Evolutionary conservation across 2,329 filamentous ascomycete genomes (phyloP).

Genomic region (Fusarium sp.): DNA sequence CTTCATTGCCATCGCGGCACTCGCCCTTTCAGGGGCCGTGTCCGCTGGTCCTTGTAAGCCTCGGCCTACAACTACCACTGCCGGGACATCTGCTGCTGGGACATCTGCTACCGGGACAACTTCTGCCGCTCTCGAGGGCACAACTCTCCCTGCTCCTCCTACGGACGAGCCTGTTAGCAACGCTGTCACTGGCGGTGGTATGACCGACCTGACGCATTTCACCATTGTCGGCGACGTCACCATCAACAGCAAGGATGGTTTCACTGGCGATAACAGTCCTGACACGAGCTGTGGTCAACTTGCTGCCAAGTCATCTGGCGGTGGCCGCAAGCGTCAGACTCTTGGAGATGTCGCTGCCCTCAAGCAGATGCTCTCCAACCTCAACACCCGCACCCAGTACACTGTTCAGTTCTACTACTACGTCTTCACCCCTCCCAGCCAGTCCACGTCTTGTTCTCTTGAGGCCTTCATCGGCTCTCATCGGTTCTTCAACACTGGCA

Average conservation of each 20-base stretch:
- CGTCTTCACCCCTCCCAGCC: conserved; percentile 2
- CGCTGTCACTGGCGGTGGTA: conserved; percentile 9
- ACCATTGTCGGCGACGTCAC: background rate
- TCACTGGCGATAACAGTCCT: conserved; percentile 6
- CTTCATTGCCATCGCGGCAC: conserved; percentile 26
- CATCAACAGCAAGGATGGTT: background rate
- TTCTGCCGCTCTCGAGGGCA: background rate
- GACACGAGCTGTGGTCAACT: conserved; percentile 12
- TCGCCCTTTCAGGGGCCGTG: conserved; percentile 31
- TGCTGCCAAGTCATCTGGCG: background rate
- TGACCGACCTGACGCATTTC: conserved; percentile 7
- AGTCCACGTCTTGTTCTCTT: conserved; percentile 18
- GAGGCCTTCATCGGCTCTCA: conserved; percentile 23
- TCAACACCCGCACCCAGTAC: conserved; percentile 27
- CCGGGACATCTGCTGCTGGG: background rate
- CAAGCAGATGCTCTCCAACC: conserved; percentile 9
- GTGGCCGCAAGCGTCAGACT: conserved; percentile 8
- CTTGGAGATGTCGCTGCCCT: conserved; percentile 6
- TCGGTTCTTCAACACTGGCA: conserved; percentile 12
- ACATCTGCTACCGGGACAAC: conserved; percentile 2
- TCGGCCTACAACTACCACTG: background rate
- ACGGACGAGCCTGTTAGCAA: conserved; percentile 15
- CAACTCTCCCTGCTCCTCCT: conserved; percentile 7
- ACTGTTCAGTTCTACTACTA: conserved; percentile 40
- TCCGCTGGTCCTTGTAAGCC: conserved; percentile 32